Base-by-base conservation (phyloP, 2,329 filamentous ascomycete genomes). In the Ophiostoma australiae region DNA sequence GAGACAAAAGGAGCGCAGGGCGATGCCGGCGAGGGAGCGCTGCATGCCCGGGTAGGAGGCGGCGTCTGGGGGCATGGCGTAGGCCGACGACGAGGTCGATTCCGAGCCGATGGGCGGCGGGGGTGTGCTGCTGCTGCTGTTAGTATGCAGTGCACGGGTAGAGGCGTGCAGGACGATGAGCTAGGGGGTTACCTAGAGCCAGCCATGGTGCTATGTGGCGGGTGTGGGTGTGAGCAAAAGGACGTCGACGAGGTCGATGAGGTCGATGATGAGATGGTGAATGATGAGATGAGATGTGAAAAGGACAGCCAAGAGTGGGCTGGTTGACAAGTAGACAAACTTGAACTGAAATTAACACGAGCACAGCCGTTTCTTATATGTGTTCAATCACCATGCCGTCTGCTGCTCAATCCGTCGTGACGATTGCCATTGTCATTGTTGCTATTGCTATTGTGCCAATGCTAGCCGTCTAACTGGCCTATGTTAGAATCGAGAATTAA, bases 11-110 rank as follows among this genome's bases (percentile, higher is more conserved):
- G 87, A 83, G 52, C 87, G 84, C 52, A 85, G 74, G 72, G 87
- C 86, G 74, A 89, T 88, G 74, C 86, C 87, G 11, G 85, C 80
- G 71, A 89, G 85, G 31, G 86, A 87, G 75, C 87, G 87, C 55
- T 82, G 77, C 70, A 84, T 82, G 74, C 82, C 81, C 0, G 82
- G 82, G 74, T 81, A 81, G 76, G 79, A 79, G 58, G 74, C 70
- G 35, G 73, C 73, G 70, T 79, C 77, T 15, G 77, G 79, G 55
- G 75, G 75, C 71, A 73, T 65, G 66, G 68, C 70, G 74, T 69
- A 75, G 77, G 67, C 75, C 71, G 61, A 23, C 35, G 31, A 7
- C 15, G 61, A 13, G 39, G 61, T 3, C 3, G 35, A 11, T 4
- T n/a, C 35, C 20, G 63, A 66, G 63, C 33, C 63, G 35, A 66